Percentiles rank a stretch among this genome's conserved stretches.
phyloP scores from a whole-genome alignment of 345 rosid species.

The Sapria himalayana region DNA sequence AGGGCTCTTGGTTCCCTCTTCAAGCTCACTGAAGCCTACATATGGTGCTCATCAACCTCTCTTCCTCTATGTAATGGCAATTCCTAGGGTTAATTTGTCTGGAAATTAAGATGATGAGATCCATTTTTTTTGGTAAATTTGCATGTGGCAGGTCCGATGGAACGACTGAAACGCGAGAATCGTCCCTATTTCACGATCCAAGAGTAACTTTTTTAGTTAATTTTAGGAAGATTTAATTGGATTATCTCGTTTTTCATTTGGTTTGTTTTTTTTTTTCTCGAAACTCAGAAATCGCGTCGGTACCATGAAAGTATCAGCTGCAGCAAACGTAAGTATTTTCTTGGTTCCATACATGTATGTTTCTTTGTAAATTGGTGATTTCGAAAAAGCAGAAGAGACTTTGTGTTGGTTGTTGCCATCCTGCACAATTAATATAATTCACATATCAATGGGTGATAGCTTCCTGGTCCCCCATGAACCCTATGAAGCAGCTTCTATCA shows the following conservation, averaged over 20 bases:
- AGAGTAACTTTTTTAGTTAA: conserved; percentile 16
- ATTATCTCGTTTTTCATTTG: background rate
- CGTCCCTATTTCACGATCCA: conserved; percentile 11
- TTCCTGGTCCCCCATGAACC: too few relatives aligned
- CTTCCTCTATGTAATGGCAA: background rate
- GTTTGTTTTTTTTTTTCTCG: background rate
- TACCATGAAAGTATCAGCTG: conserved; percentile 10
- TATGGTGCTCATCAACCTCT: conserved; percentile 24
- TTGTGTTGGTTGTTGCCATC: too few relatives aligned
- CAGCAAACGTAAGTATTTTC: conserved; percentile 14
- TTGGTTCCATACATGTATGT: background rate
- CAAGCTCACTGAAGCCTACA: conserved; percentile 46
- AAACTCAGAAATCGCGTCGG: conserved; percentile 15
- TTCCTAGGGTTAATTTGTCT: background rate
- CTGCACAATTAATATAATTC: too few relatives aligned
- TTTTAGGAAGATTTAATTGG: background rate
- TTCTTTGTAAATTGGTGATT: background rate
- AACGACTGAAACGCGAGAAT: conserved; percentile 15
- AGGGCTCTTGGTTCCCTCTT: conserved; percentile 50
- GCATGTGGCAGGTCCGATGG: conserved; percentile 37
- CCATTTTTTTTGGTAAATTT: background rate
- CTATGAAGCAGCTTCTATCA: too few relatives aligned
- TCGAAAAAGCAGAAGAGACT: background rate
- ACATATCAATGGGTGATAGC: too few relatives aligned
- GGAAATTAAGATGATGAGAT: background rate